Evolutionary conservation across 768 basidiomycete species (phyloP).

Genomic region (Hysterangium stoloniferum): DNA sequence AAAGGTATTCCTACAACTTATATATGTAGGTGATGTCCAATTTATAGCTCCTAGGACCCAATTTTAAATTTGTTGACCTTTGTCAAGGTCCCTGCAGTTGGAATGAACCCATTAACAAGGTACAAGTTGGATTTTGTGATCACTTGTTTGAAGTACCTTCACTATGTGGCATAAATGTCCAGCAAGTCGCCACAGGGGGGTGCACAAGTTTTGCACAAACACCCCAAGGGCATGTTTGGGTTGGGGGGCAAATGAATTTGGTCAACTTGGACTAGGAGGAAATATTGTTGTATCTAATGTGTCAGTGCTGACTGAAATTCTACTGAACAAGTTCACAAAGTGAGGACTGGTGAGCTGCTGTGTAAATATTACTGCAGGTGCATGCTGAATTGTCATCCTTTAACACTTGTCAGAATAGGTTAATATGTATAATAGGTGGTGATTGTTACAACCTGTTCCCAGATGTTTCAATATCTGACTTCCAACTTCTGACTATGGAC

Average conservation of each 20-base stretch:
- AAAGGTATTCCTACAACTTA: too few species aligned
- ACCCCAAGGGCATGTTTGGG: slow-evolving; percentile 65
- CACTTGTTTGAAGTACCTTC: slow-evolving; percentile 71
- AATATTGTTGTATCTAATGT: slow-evolving; percentile 58
- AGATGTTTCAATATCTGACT: too few species aligned
- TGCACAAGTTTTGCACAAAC: slow-evolving; percentile 71
- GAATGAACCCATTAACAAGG: too few species aligned
- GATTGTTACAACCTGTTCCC: neutral
- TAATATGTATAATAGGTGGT: neutral
- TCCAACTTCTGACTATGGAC: too few species aligned
- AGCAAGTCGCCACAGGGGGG: slow-evolving; percentile 64
- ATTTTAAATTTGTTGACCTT: too few species aligned
- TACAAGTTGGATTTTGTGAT: slow-evolving; percentile 64
- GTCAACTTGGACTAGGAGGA: slow-evolving; percentile 76
- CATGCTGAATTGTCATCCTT: too few species aligned
- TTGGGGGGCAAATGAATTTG: slow-evolving; percentile 86
- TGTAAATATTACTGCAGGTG: slow-evolving; percentile 57
- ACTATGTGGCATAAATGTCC: slow-evolving; percentile 52
- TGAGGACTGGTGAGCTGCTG: slow-evolving; percentile 50
- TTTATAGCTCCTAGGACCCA: too few species aligned
- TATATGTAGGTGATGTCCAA: too few species aligned
- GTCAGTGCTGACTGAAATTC: slow-evolving; percentile 76
- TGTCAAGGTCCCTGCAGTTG: too few species aligned
- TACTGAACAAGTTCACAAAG: slow-evolving; percentile 54
- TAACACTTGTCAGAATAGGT: too few species aligned